Conservation (phyloP, 805 yeast genomes). For the Kuraishia hungarica region DNA sequence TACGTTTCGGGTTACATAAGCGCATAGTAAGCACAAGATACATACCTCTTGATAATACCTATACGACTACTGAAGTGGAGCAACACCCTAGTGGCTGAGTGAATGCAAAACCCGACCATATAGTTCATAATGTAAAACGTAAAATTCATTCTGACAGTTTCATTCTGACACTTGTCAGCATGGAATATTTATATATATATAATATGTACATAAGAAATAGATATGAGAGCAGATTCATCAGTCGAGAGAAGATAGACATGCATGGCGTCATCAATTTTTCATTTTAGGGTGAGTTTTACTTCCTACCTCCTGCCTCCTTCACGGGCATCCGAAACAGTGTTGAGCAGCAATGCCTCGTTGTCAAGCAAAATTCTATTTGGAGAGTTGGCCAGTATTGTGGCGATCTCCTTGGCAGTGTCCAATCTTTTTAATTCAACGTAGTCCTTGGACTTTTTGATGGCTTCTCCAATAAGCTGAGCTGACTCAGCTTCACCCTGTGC, state of each 20-base stretch:
- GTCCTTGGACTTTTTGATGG: slow-evolving; percentile 92
- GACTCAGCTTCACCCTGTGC: slow-evolving; percentile 98
- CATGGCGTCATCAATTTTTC: no score
- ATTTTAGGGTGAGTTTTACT: not conserved
- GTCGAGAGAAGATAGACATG: no score
- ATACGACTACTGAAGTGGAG: no score
- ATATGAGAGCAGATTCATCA: not conserved
- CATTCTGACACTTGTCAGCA: not conserved
- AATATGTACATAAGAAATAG: not conserved
- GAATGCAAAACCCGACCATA: no score
- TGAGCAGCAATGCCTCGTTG: slow-evolving; percentile 83
- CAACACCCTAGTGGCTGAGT: no score
- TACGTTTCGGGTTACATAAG: no score
- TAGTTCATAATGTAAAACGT: no score
- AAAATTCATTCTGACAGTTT: no score
- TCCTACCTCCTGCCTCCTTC: slow-evolving; percentile 12
- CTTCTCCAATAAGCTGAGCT: slow-evolving; percentile 98
- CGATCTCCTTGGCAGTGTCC: slow-evolving; percentile 96
- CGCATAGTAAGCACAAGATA: no score
- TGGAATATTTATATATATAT: not conserved
- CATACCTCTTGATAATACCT: no score
- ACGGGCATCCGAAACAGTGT: slow-evolving; percentile 79
- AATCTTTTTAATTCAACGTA: slow-evolving; percentile 94
- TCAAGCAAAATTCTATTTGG: slow-evolving; percentile 91
- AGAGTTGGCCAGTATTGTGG: slow-evolving; percentile 71